Evolutionary conservation across 345 rosid species (phyloP).

Genomic region (Mangifera indica): DNA sequence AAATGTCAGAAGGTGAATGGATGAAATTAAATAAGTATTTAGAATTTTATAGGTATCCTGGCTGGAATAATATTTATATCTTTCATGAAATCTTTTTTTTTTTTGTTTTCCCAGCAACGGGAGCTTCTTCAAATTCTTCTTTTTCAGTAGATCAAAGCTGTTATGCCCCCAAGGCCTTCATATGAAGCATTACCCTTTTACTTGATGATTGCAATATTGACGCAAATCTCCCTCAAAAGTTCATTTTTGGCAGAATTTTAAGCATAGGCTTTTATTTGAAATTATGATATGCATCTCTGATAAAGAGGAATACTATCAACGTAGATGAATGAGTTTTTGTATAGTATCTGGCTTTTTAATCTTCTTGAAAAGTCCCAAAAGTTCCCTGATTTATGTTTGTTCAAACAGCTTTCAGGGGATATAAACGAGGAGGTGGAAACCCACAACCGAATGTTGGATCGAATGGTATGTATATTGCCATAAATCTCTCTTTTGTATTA

Average conservation of each 20-base stretch:
- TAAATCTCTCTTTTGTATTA: not conserved
- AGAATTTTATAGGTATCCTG: not conserved
- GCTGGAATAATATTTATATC: constrained; percentile 6
- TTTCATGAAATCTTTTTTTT: not conserved
- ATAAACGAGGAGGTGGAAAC: constrained; percentile 83
- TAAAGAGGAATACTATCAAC: not conserved
- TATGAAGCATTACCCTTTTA: not conserved
- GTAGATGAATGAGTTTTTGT: not conserved
- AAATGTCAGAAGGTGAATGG: constrained; percentile 7
- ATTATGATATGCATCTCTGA: not conserved
- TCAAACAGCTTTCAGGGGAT: constrained; percentile 78
- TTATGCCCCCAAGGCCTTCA: not conserved
- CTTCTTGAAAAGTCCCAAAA: constrained; percentile 1
- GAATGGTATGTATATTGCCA: constrained; percentile 55
- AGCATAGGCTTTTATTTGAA: not conserved
- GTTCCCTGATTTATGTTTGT: constrained; percentile 14
- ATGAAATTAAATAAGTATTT: not conserved
- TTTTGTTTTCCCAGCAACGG: constrained; percentile 11
- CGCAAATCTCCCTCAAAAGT: not conserved
- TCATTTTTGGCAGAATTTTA: not conserved
- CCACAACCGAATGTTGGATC: constrained; percentile 82
- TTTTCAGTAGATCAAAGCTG: not conserved
- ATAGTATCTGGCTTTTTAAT: not conserved
- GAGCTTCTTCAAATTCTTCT: constrained; percentile 7
- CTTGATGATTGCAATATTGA: not conserved